Evolutionary conservation across 2,329 filamentous ascomycete genomes (phyloP), one percentile per base, ranked within the genome.

Genomic region (Aspergillus sp.): DNA sequence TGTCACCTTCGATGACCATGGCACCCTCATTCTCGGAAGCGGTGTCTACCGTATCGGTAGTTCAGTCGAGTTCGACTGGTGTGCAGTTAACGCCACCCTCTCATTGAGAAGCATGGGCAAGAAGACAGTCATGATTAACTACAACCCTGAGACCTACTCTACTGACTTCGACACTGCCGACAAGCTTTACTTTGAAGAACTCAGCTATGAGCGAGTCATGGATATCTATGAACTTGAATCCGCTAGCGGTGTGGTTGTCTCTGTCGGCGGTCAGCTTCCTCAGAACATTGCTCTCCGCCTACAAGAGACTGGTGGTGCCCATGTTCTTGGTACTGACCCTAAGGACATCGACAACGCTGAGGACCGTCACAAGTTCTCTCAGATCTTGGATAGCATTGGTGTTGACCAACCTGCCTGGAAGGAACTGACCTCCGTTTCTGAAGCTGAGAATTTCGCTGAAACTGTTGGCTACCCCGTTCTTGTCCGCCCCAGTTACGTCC

Each of bases 61-160:
- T 78, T 97, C 93, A 6, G 95, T 99, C 52, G 95, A 99, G 77
- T 99, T 99, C 72, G 93, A 99, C 78, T 98, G 93, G 93, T 98
- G 93, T 74, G 92, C 93, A 62, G 92, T 97, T 60, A 95, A 92
- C 70, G 90, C 92, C 62, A 93, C 92, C 11, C 83, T 91, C 61
- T 90, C 91, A 42, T 83, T 98, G 62, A 86, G 88, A 68, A 82
- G 88, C 60, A 91, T 96, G 82, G 93, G 92, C 65, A 89, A 96
- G 82, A 97, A 97, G 87, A 98, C 95, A 30, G 87, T 96, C 57
- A 96, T 98, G 91, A 95, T 99, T 70, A 98, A 98, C 77, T 89
- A 86, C 68, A 93, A 95, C 68, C 90, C 90, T 0, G 91, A 96
- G 68, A 96, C 92, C 0, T 86, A 85, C 58, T 80, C 72, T 54